phyloP scores from a whole-genome alignment of 169 alveolate species.

The Babesia microti region DNA sequence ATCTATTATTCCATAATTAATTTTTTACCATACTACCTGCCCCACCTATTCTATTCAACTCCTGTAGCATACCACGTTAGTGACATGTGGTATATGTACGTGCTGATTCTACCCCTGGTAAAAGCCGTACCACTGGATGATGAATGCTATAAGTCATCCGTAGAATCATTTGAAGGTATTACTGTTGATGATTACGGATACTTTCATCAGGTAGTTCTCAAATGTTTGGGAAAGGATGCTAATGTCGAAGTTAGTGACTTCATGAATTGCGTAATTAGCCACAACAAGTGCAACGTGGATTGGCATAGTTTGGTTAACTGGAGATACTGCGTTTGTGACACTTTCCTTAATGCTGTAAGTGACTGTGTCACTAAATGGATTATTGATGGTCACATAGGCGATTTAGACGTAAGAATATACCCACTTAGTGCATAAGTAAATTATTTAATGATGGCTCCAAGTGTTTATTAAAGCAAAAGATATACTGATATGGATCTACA shows the following conservation, averaged over 20 bases:
- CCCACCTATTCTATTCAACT: background rate
- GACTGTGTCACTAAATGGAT: constrained; percentile 28
- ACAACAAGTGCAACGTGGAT: constrained; percentile 15
- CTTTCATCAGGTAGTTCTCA: constrained; percentile 10
- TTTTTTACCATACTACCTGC: background rate
- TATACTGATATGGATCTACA: too few relatives aligned
- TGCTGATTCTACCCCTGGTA: background rate
- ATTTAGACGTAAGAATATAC: constrained; percentile 10
- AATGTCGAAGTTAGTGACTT: constrained; percentile 16
- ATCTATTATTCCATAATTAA: constrained; percentile 2
- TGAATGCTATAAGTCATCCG: background rate
- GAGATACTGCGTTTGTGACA: constrained; percentile 36
- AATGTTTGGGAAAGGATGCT: constrained; percentile 35
- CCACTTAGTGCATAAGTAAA: background rate
- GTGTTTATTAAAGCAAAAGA: too few relatives aligned
- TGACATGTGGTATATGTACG: background rate
- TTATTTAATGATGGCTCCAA: too few relatives aligned
- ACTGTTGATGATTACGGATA: background rate
- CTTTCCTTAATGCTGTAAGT: constrained; percentile 12
- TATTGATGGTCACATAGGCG: constrained; percentile 2
- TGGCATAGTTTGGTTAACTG: constrained; percentile 17
- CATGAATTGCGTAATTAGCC: constrained; percentile 15
- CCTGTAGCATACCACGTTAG: background rate
- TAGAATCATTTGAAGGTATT: constrained; percentile 5
- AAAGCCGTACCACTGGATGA: background rate